Conservation (phyloP, 2,329 filamentous ascomycete genomes). For the Fusarium sp. region DNA sequence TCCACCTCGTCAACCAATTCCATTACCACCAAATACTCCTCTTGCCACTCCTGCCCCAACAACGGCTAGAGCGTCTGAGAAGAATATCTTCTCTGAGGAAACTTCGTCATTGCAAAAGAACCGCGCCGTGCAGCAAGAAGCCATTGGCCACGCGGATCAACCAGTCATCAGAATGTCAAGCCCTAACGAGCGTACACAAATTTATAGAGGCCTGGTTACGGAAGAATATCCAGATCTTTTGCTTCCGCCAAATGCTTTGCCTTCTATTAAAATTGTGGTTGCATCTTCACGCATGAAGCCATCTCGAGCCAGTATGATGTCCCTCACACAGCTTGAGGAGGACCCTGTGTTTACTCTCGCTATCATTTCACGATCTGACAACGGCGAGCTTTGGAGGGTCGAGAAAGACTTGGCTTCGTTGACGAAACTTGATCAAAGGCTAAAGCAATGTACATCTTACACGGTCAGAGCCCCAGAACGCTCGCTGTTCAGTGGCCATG, state of each 20-base stretch:
- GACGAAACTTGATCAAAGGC: conserved; percentile 81
- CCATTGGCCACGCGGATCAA: conserved; percentile 28
- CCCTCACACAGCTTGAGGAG: conserved; percentile 83
- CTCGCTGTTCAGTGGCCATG: conserved; percentile 89
- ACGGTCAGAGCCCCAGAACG: conserved; percentile 84
- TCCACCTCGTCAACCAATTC: conserved; percentile 78
- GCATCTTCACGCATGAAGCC: conserved; percentile 96
- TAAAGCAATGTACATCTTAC: conserved; percentile 81
- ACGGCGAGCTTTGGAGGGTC: conserved; percentile 88
- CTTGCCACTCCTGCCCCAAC: conserved; percentile 63
- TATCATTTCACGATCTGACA: conserved; percentile 80
- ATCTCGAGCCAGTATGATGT: conserved; percentile 86
- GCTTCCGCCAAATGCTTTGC: conserved; percentile 87
- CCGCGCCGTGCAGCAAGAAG: conserved; percentile 15
- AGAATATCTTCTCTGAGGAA: conserved; percentile 19
- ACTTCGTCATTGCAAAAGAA: conserved; percentile 27
- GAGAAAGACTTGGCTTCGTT: conserved; percentile 91
- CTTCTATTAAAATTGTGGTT: conserved; percentile 86
- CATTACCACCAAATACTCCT: conserved; percentile 77
- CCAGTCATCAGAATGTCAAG: conserved; percentile 50
- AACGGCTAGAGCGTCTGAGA: conserved; percentile 54
- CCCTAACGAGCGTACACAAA: conserved; percentile 60
- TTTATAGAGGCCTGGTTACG: conserved; percentile 83
- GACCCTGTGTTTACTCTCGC: conserved; percentile 95
- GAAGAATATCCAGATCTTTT: conserved; percentile 90